Conservation (phyloP, 371 early-diverging fungal species). For the Circinella umbellata region DNA sequence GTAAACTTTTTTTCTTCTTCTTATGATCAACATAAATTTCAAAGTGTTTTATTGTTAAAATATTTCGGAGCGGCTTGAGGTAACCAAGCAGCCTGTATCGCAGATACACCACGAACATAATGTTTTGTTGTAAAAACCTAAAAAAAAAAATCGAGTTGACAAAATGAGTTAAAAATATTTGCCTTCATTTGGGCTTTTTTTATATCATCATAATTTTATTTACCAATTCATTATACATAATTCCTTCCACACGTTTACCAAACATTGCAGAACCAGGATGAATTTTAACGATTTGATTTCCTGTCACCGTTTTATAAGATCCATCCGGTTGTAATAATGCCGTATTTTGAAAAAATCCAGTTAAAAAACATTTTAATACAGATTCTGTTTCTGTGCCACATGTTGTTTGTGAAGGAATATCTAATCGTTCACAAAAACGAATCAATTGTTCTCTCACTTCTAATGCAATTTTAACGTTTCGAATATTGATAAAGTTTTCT, state of each 20-base stretch:
- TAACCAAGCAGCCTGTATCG: constrained; percentile 86
- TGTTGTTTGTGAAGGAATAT: constrained; percentile 64
- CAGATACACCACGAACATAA: constrained; percentile 86
- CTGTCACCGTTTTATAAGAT: constrained; percentile 80
- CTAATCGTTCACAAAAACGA: constrained; percentile 72
- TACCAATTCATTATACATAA: constrained; percentile 94
- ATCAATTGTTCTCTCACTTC: constrained; percentile 88
- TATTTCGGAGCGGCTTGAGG: constrained; percentile 82
- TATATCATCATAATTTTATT: constrained; percentile 3
- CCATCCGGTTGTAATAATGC: constrained; percentile 91
- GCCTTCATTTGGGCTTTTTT: neutral
- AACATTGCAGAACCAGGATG: constrained; percentile 92
- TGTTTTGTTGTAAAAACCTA: constrained; percentile 85
- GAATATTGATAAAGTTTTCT: constrained; percentile 86
- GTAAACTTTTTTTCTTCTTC: neutral
- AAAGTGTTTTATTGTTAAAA: constrained; percentile 47
- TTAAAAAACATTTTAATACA: constrained; percentile 83
- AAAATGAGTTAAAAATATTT: neutral
- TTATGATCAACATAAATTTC: neutral
- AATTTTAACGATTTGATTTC: constrained; percentile 75
- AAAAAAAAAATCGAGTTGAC: neutral
- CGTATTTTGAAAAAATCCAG: constrained; percentile 91
- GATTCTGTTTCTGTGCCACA: constrained; percentile 76
- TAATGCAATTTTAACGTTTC: constrained; percentile 86
- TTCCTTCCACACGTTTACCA: constrained; percentile 74